phyloP scores from a whole-genome alignment of 371 early-diverging fungal species.

The Mortierella sp. region DNA sequence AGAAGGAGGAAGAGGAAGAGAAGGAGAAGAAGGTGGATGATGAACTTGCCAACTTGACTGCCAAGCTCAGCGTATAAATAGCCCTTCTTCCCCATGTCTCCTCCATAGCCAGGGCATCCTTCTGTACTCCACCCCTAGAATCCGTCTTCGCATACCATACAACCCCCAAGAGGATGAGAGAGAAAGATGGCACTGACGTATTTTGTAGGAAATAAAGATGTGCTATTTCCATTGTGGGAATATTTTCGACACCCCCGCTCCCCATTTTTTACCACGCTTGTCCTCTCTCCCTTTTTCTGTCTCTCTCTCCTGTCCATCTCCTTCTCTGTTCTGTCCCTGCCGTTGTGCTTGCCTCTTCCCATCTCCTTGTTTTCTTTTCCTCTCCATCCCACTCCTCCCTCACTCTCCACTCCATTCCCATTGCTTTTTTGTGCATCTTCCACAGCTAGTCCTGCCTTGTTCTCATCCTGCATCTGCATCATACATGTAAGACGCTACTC shows the following conservation, averaged over 20 bases:
- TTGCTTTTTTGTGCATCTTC: too few relatives aligned
- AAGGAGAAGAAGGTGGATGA: conserved; percentile 38
- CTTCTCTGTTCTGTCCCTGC: not conserved
- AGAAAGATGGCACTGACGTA: not conserved
- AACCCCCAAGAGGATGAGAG: too few relatives aligned
- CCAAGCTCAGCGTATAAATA: conserved; percentile 41
- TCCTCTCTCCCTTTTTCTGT: not conserved
- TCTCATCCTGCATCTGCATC: too few relatives aligned
- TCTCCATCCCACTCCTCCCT: conserved; percentile 3
- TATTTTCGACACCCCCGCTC: conserved; percentile 1
- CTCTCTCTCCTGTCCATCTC: conserved; percentile 6
- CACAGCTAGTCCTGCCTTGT: too few relatives aligned
- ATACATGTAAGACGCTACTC: too few relatives aligned
- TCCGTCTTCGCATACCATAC: too few relatives aligned
- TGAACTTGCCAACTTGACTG: conserved; percentile 40
- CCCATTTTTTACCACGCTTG: not conserved
- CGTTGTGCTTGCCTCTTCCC: conserved; percentile 1
- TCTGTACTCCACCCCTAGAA: not conserved
- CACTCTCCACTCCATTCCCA: not conserved
- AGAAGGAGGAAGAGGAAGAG: conserved; percentile 67
- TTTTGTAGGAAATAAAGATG: not conserved
- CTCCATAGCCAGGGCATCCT: not conserved
- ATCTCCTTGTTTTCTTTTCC: not conserved
- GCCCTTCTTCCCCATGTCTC: not conserved
- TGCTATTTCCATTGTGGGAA: conserved; percentile 27